Base-by-base conservation (phyloP, 2,329 filamentous ascomycete genomes). In the Trichoderma hamatum region DNA sequence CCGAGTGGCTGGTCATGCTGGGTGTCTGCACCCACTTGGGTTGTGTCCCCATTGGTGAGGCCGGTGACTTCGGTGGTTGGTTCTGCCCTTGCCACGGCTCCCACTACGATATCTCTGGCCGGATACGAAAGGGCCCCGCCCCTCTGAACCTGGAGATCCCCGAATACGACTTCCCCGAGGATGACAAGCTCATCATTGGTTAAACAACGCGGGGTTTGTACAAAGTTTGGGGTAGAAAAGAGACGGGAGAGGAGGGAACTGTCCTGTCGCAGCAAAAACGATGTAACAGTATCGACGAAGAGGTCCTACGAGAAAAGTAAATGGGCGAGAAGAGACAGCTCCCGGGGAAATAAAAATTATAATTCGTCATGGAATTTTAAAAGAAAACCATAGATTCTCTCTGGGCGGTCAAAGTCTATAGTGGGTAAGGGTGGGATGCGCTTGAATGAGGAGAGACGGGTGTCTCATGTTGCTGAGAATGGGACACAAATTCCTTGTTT, bases 31-130 rank as follows among this genome's bases (percentile, higher is more conserved):
- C 96, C 79, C 96, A 99, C 84, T 86, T 99, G 80, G 96, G 96
- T 84, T 99, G 96, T 89, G 96, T 99, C 76, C 96, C 96, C 80
- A 99, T 99, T 78, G 96, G 96, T 79, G 96, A 99, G 87, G 93
- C 96, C 73, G 96, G 96, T 82, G 96, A 99, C 84, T 99, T 86
- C 79, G 96, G 96, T 81, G 96, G 96, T 80, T 99, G 96, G 96
- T 99, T 99, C 92, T 99, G 96, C 88, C 96, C 96, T 74, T 99
- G 96, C 92, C 96, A 99, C 89, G 96, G 96, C 83, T 97, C 94
- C 76, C 96, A 99, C 88, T 99, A 99, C 89, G 96, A 99, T 82
- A 98, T 99, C 82, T 98, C 94, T 73, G 96, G 96, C 82, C 94
- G 96, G 84, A 93, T 97, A 88, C 91, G 96, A 86, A 97, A 93